Percentiles rank a stretch among this genome's conserved stretches.
Conservation (phyloP, 129 eudicot genomes). For the Chrysanthemum lavandulifolium region DNA sequence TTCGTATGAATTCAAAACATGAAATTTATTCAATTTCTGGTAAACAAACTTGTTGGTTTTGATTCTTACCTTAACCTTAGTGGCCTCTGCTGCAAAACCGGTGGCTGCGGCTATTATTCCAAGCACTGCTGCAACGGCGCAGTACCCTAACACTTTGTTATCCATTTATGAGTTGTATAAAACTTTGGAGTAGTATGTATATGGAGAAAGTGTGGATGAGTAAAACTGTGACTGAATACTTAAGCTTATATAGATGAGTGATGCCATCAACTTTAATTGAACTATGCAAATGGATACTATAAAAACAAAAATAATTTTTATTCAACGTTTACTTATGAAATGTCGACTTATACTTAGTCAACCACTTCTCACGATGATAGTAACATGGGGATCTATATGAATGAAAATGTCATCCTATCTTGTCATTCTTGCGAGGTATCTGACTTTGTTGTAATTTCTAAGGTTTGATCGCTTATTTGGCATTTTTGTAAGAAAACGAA, state of each 20-base stretch:
- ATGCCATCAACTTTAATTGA: background rate
- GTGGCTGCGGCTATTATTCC: constrained; percentile 10
- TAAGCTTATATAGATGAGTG: background rate
- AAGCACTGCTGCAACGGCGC: constrained; percentile 18
- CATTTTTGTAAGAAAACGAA: no score
- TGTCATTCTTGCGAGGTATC: no score
- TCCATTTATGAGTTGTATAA: constrained; percentile 21
- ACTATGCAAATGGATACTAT: background rate
- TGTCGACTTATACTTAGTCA: no score
- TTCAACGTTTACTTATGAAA: background rate
- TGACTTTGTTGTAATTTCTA: no score
- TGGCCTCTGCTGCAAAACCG: background rate
- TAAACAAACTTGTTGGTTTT: background rate
- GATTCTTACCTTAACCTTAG: constrained; percentile 15
- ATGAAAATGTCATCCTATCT: no score
- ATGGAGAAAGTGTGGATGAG: no score
- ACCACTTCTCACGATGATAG: no score
- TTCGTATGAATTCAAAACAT: background rate
- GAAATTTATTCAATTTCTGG: background rate
- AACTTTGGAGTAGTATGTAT: background rate
- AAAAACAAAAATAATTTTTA: no score
- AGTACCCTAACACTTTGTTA: constrained; percentile 6
- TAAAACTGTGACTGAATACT: background rate
- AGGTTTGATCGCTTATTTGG: no score
- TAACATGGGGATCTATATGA: no score